These are phyloP conservation scores for Penicillium pulvis DNA, from an alignment of 495 filamentous ascomycete species.

Conservation along the genomic window DNA sequence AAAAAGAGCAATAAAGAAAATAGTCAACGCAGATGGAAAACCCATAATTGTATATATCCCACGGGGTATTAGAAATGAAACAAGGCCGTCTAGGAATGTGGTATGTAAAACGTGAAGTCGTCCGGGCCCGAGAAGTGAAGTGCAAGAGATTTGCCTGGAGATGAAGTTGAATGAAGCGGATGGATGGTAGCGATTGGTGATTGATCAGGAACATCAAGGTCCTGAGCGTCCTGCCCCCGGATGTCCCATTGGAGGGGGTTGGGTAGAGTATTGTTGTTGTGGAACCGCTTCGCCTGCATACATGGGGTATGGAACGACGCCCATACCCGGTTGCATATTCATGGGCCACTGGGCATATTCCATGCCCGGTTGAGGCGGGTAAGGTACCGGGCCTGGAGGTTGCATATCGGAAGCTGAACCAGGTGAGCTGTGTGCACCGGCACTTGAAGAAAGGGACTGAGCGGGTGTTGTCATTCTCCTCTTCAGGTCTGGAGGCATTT, in stretches of 20 bases:
- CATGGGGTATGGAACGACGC: slow-evolving; percentile 42
- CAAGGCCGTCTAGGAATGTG: slow-evolving; percentile 33
- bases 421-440: slow-evolving; percentile 34
- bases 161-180: neutral
- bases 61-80: slow-evolving; percentile 39
- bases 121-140: slow-evolving; percentile 8
- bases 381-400: slow-evolving; percentile 35
- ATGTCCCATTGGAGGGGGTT: slow-evolving; percentile 42
- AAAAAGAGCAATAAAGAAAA: slow-evolving; percentile 18
- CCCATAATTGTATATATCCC: slow-evolving; percentile 23
- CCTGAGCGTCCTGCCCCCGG: slow-evolving; percentile 30
- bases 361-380: slow-evolving; percentile 37
- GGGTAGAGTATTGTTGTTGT: slow-evolving; percentile 34
- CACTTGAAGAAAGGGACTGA: slow-evolving; percentile 27
- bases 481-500: slow-evolving; percentile 44
- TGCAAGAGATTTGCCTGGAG: slow-evolving; percentile 1
- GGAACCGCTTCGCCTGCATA: slow-evolving; percentile 35
- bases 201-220: slow-evolving; percentile 11
- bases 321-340: slow-evolving; percentile 37
- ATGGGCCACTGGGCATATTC: slow-evolving; percentile 44
- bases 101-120: slow-evolving; percentile 25
- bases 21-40: slow-evolving; percentile 17
- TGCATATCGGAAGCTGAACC: slow-evolving; percentile 33
- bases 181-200: no score
- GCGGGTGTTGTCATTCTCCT: slow-evolving; percentile 48